Evolutionary conservation across 1,139 yeast genomes (phyloP), one percentile per base, ranked within the genome.

Genomic region (Yamadazyma mexicana): DNA sequence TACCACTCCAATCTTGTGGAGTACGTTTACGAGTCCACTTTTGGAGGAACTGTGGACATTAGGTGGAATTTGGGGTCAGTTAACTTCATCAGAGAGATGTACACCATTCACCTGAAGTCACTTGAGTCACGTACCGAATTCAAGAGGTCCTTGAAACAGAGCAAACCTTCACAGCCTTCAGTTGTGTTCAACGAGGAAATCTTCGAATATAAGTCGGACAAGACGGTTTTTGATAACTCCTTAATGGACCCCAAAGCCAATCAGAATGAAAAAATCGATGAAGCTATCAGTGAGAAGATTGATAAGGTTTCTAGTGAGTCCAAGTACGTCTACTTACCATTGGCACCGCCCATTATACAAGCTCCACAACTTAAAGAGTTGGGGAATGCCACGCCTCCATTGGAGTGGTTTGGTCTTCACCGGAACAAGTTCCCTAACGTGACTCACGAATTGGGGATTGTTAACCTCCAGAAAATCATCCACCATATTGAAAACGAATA

Each of bases 391-490:
- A 92, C 98, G 0, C 98, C 98, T 1, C 98, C 98, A 2, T 66
- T 92, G 46, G 98, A 92, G 59, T 92, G 98, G 98, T 86, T 92
- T 65, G 98, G 98, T 1, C 72, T 92, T 24, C 94, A 92, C 58
- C 73, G 98, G 50, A 79, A 83, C 51, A 79, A 82, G 49, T 80
- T 92, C 49, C 98, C 98, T 0, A 82, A 85, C 36, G 73, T 87
- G 40, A 85, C 96, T 0, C 97, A 92, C 55, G 92, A 87, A 57
- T 65, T 79, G 44, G 81, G 83, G 0, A 85, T 89, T 42, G 78
- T 85, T 16, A 77, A 83, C 9, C 65, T 92, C 39, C 96, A 88
- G 53, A 77, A 80, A 45, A 56, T 87, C 43, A 86, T 86, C 23
- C 81, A 77, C 40, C 83, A 86, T 50, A 73, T 77, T 2, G 83